These are phyloP conservation scores for Oryza punctata DNA, from an alignment of 176 grass and related monocot species.

Conservation along the genomic window DNA sequence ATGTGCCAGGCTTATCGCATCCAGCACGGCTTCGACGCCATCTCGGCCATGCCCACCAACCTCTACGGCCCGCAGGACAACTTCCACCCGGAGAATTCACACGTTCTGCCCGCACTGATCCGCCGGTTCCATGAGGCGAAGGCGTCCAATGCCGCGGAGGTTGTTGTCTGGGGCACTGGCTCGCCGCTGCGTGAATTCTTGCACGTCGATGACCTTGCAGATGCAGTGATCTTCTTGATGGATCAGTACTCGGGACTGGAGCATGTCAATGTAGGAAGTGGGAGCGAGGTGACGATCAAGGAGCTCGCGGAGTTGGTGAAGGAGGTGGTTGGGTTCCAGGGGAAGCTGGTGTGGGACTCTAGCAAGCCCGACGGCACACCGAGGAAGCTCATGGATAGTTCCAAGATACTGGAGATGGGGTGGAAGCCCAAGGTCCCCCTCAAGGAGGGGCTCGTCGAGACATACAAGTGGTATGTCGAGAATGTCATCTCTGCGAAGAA, in stretches of 20 bases:
- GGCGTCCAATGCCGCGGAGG: constrained; percentile 43
- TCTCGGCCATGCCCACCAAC: constrained; percentile 86
- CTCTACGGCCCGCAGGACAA: constrained; percentile 82
- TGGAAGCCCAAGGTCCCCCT: constrained; percentile 69
- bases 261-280: constrained; percentile 76
- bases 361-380: constrained; percentile 73
- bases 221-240: constrained; percentile 70
- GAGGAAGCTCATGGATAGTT: constrained; percentile 87
- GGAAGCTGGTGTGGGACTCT: constrained; percentile 68
- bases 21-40: constrained; percentile 73
- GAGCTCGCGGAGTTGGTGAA: constrained; percentile 75
- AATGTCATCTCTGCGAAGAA: constrained; percentile 45
- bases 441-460: constrained; percentile 61
- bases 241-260: constrained; percentile 66
- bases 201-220: constrained; percentile 71
- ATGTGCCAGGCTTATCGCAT: constrained; percentile 85
- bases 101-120: constrained; percentile 63
- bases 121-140: constrained; percentile 77
- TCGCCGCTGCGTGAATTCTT: constrained; percentile 73
- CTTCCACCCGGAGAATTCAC: constrained; percentile 71
- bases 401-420: constrained; percentile 68
- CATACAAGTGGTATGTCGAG: constrained; percentile 82
- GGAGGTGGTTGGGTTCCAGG: constrained; percentile 66
- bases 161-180: constrained; percentile 76
- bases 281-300: constrained; percentile 72